These are phyloP conservation scores for Exophiala lecanii-corni DNA, from an alignment of 2,329 filamentous ascomycete species.

Conservation along the genomic window DNA sequence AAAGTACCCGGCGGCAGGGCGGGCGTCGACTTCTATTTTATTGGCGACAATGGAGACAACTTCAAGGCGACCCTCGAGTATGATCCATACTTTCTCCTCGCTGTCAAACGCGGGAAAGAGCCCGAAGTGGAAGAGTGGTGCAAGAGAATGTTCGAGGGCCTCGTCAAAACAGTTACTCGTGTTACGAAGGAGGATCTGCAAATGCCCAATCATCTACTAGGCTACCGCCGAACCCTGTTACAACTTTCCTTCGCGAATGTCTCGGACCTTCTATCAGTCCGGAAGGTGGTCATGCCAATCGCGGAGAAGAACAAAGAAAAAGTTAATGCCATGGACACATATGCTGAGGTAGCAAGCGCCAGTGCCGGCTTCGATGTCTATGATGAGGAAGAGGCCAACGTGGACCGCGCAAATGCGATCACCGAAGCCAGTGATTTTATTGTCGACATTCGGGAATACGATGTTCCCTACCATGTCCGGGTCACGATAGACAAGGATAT, in stretches of 20 bases:
- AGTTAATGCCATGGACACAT: constrained; percentile 95
- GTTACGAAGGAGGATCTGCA: constrained; percentile 89
- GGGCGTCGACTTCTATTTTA: constrained; percentile 94
- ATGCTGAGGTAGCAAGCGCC: constrained; percentile 84
- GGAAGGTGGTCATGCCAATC: constrained; percentile 79
- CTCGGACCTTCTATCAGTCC: constrained; percentile 74
- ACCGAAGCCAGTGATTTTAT: constrained; percentile 93
- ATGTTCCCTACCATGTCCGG: constrained; percentile 98
- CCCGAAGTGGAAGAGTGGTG: constrained; percentile 95
- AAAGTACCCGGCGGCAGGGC: constrained; percentile 78
- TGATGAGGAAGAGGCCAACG: constrained; percentile 80
- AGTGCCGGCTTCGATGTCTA: constrained; percentile 90
- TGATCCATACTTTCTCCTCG: constrained; percentile 92
- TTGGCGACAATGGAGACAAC: constrained; percentile 78
- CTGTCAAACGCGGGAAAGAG: constrained; percentile 81
- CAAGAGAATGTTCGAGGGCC: constrained; percentile 69
- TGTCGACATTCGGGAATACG: constrained; percentile 97
- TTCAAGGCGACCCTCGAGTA: constrained; percentile 98
- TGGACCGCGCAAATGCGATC: constrained; percentile 72
- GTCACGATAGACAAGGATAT: constrained; percentile 98
- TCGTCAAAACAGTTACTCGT: constrained; percentile 71
- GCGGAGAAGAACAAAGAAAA: constrained; percentile 96
- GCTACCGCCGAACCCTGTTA: constrained; percentile 82
- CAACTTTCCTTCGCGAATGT: constrained; percentile 86
- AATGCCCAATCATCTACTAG: constrained; percentile 93